Conservation (phyloP, 2,329 filamentous ascomycete species). For the Fusarium tanahbumbuense region DNA sequence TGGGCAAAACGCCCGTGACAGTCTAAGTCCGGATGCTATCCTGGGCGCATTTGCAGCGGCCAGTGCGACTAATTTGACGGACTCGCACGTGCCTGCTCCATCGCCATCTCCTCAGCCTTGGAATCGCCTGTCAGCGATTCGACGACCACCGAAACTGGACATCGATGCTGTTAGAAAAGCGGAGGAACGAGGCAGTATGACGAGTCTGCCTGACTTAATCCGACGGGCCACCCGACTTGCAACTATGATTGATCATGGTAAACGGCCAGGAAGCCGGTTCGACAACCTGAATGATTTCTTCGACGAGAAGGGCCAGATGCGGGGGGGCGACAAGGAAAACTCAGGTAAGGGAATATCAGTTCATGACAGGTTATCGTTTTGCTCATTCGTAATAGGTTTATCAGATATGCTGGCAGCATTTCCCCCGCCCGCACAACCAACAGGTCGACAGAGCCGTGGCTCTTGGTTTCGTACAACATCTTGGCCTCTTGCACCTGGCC, state of each 20-base stretch:
- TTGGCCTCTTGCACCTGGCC: constrained; percentile 61
- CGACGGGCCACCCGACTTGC: constrained; percentile 87
- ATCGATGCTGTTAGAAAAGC: constrained; percentile 84
- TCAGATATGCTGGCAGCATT: constrained; percentile 76
- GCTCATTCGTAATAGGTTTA: constrained; percentile 63
- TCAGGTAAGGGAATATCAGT: constrained; percentile 49
- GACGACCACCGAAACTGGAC: constrained; percentile 79
- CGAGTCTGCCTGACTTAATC: constrained; percentile 92
- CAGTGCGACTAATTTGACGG: constrained; percentile 57
- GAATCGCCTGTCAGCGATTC: constrained; percentile 65
- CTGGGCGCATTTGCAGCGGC: constrained; percentile 64
- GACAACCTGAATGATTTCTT: constrained; percentile 65
- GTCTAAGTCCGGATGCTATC: constrained; percentile 59
- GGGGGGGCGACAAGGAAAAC: constrained; percentile 54
- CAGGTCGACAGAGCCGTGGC: constrained; percentile 59
- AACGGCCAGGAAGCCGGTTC: constrained; percentile 69
- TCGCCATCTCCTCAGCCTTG: constrained; percentile 47
- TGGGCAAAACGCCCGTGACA: constrained; percentile 26
- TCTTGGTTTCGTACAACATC: constrained; percentile 59
- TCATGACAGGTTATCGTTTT: constrained; percentile 50
- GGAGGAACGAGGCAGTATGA: constrained; percentile 88
- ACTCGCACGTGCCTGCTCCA: constrained; percentile 41
- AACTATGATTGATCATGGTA: constrained; percentile 87
- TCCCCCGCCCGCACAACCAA: constrained; percentile 67
- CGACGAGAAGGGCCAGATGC: constrained; percentile 55